Evolutionary conservation across 768 basidiomycete species (phyloP), one percentile per base, ranked within the genome.

Genomic region (Mrakia frigida): DNA sequence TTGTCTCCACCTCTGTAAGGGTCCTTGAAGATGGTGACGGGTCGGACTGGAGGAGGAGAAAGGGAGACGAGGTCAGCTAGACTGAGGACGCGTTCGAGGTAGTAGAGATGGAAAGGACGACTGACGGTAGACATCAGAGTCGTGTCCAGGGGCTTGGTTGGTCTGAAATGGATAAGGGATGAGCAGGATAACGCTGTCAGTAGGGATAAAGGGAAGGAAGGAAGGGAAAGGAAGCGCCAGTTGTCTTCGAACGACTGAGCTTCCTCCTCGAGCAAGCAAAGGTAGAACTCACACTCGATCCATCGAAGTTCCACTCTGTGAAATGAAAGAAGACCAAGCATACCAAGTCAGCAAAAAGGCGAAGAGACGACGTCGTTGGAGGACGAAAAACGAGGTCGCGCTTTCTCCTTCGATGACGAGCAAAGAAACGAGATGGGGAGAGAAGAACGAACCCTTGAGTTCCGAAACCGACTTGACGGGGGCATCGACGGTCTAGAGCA

Each of bases 1-100:
- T 97, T 98, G 87, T 94, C 90, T 75, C 96, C 96, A 70, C 94
- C 92, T 79, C 97, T 94, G 94, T 98, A 99, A 74, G 97, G 97
- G 83, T 99, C 97, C 82, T 92, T 94, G 90, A 97, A 99, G 86
- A 94, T 94, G 81, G 95, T 90, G 76, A 89, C 93, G 68, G 97
- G 97, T 80, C 95, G 92, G 70, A 77, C 82, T 83, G 39, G 25
- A 41, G 43, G 50, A 23, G 59, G 23, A 53, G 28, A 25, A 72
- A 31, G 18, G 28, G 50, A 41, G 25, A 37, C 5, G 33, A 33
- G 52, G 43, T 69, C 39, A 39, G 53, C 72, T 21, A 43, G n/a
- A 23, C 16, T 18, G 18, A 56, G 9, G 16, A n/a, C 46, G 46
- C 59, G 71, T 56, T 14, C 6, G 16, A 16, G 33, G 0, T 23